Evolutionary conservation across 2,329 filamentous ascomycete species (phyloP).

Genomic region (Hirsutella rhossiliensis): DNA sequence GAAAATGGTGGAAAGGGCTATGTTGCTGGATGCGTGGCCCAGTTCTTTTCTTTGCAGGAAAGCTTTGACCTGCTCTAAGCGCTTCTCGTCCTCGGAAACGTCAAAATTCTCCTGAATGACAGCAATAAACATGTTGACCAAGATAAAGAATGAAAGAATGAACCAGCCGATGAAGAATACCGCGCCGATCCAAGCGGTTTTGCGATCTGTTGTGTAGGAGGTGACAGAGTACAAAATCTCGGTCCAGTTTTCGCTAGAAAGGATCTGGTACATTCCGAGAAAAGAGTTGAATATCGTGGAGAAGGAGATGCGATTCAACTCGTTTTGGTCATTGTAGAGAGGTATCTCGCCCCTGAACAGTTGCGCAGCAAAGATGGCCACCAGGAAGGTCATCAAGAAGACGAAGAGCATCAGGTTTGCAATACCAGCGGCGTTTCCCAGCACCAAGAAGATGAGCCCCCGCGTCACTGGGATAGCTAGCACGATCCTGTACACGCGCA

Average conservation of each 20-base stretch:
- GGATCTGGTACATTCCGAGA: constrained; percentile 91
- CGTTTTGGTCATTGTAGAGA: constrained; percentile 37
- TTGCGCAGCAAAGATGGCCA: constrained; percentile 86
- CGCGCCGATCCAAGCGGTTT: constrained; percentile 86
- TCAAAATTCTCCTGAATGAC: constrained; percentile 99
- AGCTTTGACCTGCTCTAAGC: constrained; percentile 87
- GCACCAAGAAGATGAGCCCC: constrained; percentile 74
- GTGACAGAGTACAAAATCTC: constrained; percentile 74
- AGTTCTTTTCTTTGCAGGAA: constrained; percentile 88
- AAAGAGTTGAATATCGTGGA: constrained; percentile 91
- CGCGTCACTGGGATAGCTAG: constrained; percentile 78
- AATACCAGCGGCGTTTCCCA: constrained; percentile 86
- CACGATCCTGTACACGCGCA: constrained; percentile 85
- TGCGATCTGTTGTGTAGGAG: constrained; percentile 46
- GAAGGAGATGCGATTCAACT: constrained; percentile 63
- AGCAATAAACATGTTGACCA: constrained; percentile 99
- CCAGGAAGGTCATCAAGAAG: constrained; percentile 87
- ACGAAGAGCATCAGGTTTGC: constrained; percentile 93
- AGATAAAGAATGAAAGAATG: constrained; percentile 86
- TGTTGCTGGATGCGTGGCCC: constrained; percentile 57
- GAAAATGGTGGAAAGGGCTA: constrained; percentile 64
- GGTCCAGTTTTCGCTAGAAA: constrained; percentile 97
- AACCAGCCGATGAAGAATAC: constrained; percentile 92
- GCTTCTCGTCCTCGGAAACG: constrained; percentile 95
- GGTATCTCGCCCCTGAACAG: constrained; percentile 84